Base-by-base conservation (phyloP, 2,329 filamentous ascomycete species). In the Monosporascus cannonballus region DNA sequence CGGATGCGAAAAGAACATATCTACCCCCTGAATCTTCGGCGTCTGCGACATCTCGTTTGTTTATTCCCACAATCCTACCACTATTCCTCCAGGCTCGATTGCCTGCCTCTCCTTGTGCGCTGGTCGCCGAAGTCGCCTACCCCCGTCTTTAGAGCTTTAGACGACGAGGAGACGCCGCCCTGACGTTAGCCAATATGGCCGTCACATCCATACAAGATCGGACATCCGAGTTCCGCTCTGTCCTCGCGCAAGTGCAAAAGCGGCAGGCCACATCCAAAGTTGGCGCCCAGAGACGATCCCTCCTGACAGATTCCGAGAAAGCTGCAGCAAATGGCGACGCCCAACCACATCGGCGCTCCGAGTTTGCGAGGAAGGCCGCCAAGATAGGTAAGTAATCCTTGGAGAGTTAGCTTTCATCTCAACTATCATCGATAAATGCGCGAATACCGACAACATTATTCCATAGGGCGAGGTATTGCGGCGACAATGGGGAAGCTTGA, bases 401-500 rank as follows among this genome's bases (percentile, higher is more conserved):
- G 17, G 22, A 24, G n/a, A 42, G 11, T 14, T 14, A 14, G 14
- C 17, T 46, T 6, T 17, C 42, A 11, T 11, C 6, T 27, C 24
- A 24, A 22, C 4, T 17, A 15, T 22, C 11, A 18, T 17, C 22
- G n/a, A 22, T 22, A 14, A 14, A 20, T 14, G 39, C 9, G 4
- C 24, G 9, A 20, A 22, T 14, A 14, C 39, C 22, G 22, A 42
- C 39, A 42, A 24, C 8, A 1, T 11, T 30, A 17, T 27, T 46
- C 24, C 30, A 25, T 30, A 65, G 94, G 93, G 51, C 82, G 90
- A 62, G 91, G 91, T 34, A 97, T 99, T 59, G 88, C 87, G 14
- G 87, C 82, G 52, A 97, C 94, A 7, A 96, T 96, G 85, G 91
- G 85, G 52, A 99, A 97, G 73, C 75, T 99, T 64, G 90, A 97